Percentiles rank a stretch among this genome's conserved stretches.
phyloP scores from a whole-genome alignment of 495 filamentous ascomycete species.

The Margaritispora aquatica region DNA sequence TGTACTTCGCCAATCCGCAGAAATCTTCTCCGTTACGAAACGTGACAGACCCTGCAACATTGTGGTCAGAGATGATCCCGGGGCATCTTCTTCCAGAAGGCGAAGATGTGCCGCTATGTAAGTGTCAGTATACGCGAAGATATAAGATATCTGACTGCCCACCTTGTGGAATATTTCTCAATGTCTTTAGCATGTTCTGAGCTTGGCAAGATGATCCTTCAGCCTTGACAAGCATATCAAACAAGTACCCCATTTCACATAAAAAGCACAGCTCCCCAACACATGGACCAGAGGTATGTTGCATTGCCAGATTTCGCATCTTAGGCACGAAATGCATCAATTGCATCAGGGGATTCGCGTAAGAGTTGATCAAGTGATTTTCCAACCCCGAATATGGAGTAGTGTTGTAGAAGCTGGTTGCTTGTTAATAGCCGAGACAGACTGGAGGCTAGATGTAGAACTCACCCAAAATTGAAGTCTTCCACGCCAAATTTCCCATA shows the following conservation, averaged over 20 bases:
- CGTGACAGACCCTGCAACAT: conserved; percentile 75
- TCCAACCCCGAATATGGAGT: conserved; percentile 86
- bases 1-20: conserved; percentile 60
- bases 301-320: conserved; percentile 82
- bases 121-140: conserved; percentile 15
- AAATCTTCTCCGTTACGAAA: conserved; percentile 68
- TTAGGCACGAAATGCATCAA: conserved; percentile 85
- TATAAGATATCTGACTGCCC: not conserved
- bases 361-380: conserved; percentile 93
- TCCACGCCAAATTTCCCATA: conserved; percentile 96
- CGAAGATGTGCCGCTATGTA: conserved; percentile 57
- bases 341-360: conserved; percentile 89
- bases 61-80: conserved; percentile 56
- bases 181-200: conserved; percentile 89
- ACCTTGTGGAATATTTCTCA: conserved; percentile 71
- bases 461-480: conserved; percentile 93
- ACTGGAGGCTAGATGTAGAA: not conserved
- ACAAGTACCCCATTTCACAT: conserved; percentile 91
- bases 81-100: conserved; percentile 76
- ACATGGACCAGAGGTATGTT: conserved; percentile 81
- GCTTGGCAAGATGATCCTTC: conserved; percentile 90
- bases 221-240: conserved; percentile 97
- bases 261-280: conserved; percentile 75
- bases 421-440: conserved; percentile 5
- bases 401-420: conserved; percentile 78